Base-by-base conservation (phyloP, 2,329 filamentous ascomycete species). In the Lasiodiplodia sp. region DNA sequence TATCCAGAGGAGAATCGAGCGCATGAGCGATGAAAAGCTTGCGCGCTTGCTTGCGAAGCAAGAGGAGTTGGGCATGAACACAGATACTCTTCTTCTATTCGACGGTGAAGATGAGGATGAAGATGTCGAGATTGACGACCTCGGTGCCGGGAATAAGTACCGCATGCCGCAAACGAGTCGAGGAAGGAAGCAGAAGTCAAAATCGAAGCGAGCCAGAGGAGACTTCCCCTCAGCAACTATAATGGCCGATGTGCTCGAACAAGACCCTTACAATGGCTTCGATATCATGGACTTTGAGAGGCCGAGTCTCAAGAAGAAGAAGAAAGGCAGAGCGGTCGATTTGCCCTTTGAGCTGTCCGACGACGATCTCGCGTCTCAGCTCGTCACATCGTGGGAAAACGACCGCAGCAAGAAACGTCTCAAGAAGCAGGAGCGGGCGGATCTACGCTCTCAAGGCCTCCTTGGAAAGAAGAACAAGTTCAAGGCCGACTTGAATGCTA, bases 211-310 rank as follows among this genome's bases (percentile, higher is more conserved):
- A 6, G 63, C 51, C 21, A 25, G 28, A n/a, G 62, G 34, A 49
- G 69, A 65, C 16, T 89, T 88, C 73, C 85, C 86, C 18, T 83
- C 84, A 47, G 88, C 87, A 6, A 83, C 82, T 56, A 81, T 84
- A 18, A 84, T 90, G 72, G 87, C 86, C 3, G 87, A 88, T 75
- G 83, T 84, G 0, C 79, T 89, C 2, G 86, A 89, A n/a, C 79
- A 82, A 70, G 85, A 87, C 71, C 86, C 87, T 68, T 84, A 90
- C 68, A 88, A 91, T 70, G 91, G 89, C 10, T 90, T 97, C 71
- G 93, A 97, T 75, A 83, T 96, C 55, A 95, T 96, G 90, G 92
- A 97, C 74, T 93, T 92, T 80, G 87, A 92, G 18, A 86, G 90
- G 31, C 89, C 90, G 1, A 93, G 89, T 66, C 78, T 94, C 6